Conservation (phyloP, 2,329 filamentous ascomycete species). For the Sporothrix humicola region DNA sequence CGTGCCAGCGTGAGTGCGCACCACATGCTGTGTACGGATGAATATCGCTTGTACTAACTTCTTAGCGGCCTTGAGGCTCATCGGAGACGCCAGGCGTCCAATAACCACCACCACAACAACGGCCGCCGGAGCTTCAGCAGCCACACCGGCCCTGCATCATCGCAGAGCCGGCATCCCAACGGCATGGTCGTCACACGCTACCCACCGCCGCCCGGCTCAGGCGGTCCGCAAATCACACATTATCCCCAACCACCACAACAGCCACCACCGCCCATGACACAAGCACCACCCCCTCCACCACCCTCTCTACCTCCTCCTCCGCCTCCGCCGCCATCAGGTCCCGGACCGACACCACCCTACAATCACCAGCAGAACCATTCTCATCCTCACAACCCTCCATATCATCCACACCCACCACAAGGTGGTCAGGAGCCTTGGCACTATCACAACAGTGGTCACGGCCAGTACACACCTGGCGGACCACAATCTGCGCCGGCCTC, state of each 20-base stretch:
- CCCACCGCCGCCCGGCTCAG: conserved; percentile 45
- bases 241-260: conserved; percentile 41
- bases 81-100: conserved; percentile 38
- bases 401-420: conserved; percentile 3
- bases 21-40: no score
- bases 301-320: conserved; percentile 39
- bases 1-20: conserved; percentile 56
- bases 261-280: conserved; percentile 36
- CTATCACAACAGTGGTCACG: background rate
- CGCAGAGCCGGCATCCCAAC: conserved; percentile 38
- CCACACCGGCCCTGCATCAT: conserved; percentile 38
- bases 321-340: conserved; percentile 35
- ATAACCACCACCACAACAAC: no score
- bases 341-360: background rate
- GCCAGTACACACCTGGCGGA: conserved; percentile 11
- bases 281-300: conserved; percentile 29
- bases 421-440: background rate
- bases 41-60: no score
- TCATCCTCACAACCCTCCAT: conserved; percentile 1
- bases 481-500: conserved; percentile 10
- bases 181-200: conserved; percentile 49
- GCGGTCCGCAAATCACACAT: conserved; percentile 42
- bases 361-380: background rate
- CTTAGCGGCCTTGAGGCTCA: conserved; percentile 39
- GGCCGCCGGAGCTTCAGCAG: conserved; percentile 13